A percentile compares a stretch with the other conserved stretches of the same genome.
phyloP scores from a whole-genome alignment of 2,329 filamentous ascomycete species.

The Epichloe sibirici region DNA sequence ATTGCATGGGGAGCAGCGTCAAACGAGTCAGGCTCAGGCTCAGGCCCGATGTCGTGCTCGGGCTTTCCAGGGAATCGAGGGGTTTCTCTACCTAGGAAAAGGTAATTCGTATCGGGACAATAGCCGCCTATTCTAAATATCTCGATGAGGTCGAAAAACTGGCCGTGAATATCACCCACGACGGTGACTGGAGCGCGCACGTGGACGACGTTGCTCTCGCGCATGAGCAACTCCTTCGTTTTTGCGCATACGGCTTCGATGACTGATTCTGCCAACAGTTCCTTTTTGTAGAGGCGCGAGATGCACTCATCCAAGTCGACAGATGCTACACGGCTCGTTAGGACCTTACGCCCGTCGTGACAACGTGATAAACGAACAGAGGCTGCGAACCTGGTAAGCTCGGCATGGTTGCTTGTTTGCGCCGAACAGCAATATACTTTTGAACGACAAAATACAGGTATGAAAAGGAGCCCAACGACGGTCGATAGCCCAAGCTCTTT shows the following conservation, averaged over 20 bases:
- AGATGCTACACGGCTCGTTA: slow-evolving; percentile 47
- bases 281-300: slow-evolving; percentile 89
- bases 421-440: neutral
- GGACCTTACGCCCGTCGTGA: neutral
- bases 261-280: slow-evolving; percentile 91
- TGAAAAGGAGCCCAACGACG: no score
- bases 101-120: slow-evolving; percentile 95
- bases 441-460: no score
- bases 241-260: slow-evolving; percentile 99
- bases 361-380: neutral
- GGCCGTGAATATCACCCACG: slow-evolving; percentile 95
- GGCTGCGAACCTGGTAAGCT: slow-evolving; percentile 39
- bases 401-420: slow-evolving; percentile 32
- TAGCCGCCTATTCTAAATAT: slow-evolving; percentile 97
- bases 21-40: neutral
- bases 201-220: slow-evolving; percentile 98
- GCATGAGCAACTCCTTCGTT: slow-evolving; percentile 97
- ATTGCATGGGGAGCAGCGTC: neutral
- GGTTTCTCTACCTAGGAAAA: slow-evolving; percentile 65
- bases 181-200: slow-evolving; percentile 92
- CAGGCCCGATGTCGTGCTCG: neutral
- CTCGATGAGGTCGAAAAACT: slow-evolving; percentile 98
- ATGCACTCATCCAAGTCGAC: slow-evolving; percentile 99
- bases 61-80: neutral
- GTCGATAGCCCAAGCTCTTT: neutral